Conservation (phyloP, 495 filamentous ascomycete genomes). For the Aspergillus saccharolyticus region DNA sequence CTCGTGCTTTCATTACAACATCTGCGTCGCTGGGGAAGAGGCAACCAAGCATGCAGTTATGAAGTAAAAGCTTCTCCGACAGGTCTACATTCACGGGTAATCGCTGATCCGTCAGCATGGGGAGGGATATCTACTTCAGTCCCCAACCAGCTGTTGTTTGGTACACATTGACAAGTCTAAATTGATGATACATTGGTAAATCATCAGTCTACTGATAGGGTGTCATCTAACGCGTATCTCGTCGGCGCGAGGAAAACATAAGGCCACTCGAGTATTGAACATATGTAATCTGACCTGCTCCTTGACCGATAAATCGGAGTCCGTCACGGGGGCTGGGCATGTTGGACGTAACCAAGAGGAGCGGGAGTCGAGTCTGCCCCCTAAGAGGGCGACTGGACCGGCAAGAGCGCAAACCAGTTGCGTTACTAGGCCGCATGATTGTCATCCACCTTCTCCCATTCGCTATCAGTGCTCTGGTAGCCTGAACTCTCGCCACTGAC, state of each 20-base stretch:
- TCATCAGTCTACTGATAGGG: background rate
- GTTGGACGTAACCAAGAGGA: background rate
- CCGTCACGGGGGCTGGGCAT: background rate
- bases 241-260: conserved; percentile 6
- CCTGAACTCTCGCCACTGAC: conserved; percentile 44
- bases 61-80: no score
- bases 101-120: background rate
- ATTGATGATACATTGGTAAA: background rate
- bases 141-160: background rate
- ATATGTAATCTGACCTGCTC: conserved; percentile 2
- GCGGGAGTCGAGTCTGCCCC: background rate
- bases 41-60: no score
- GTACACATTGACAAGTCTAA: background rate
- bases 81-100: background rate
- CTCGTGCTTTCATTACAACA: background rate
- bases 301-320: background rate
- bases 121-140: background rate
- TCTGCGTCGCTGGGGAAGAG: no score
- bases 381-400: background rate
- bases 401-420: background rate
- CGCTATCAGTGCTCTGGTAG: conserved; percentile 51
- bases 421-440: conserved; percentile 19
- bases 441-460: conserved; percentile 53
- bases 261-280: background rate
- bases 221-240: conserved; percentile 16